Conservation (phyloP, 805 yeast genomes). For the Yarrowia hollandica region DNA sequence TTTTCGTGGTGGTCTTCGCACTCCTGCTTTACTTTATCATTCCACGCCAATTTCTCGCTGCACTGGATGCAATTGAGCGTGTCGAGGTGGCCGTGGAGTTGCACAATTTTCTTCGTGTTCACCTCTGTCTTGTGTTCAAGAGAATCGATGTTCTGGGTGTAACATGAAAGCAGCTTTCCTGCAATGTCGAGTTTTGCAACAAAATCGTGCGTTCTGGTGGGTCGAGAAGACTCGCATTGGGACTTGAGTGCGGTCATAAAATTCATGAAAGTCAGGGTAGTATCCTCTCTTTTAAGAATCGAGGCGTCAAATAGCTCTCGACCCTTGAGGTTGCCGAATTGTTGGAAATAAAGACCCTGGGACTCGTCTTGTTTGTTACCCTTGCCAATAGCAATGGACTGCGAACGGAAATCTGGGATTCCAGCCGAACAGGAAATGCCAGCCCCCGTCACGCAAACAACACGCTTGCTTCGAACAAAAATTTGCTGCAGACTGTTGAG, state of each 20-base stretch:
- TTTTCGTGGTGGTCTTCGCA: slow-evolving; percentile 59
- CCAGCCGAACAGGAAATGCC: slow-evolving; percentile 97
- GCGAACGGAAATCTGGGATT: slow-evolving; percentile 56
- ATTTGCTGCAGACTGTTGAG: slow-evolving; percentile 45
- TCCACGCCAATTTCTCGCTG: slow-evolving; percentile 54
- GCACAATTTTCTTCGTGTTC: slow-evolving; percentile 75
- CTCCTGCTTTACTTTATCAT: slow-evolving; percentile 51
- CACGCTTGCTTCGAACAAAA: slow-evolving; percentile 52
- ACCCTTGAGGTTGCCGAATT: slow-evolving; percentile 53
- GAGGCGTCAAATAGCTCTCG: slow-evolving; percentile 89
- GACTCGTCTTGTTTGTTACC: slow-evolving; percentile 6
- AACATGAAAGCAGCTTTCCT: slow-evolving; percentile 74
- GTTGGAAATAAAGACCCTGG: slow-evolving; percentile 20
- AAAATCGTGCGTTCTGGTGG: slow-evolving; percentile 83
- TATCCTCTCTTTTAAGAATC: slow-evolving; percentile 64
- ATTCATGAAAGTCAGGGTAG: slow-evolving; percentile 74
- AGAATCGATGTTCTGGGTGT: slow-evolving; percentile 94
- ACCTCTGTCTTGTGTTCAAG: slow-evolving; percentile 68
- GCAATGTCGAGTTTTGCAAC: slow-evolving; percentile 60
- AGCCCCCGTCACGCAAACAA: slow-evolving; percentile 86
- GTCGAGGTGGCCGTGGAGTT: slow-evolving; percentile 86
- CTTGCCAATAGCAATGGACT: neutral
- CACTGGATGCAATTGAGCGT: slow-evolving; percentile 65
- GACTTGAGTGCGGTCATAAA: slow-evolving; percentile 82
- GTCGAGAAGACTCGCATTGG: slow-evolving; percentile 63